Conservation (phyloP, 2,329 filamentous ascomycete species). For the Colletotrichum neosansevieriae region DNA sequence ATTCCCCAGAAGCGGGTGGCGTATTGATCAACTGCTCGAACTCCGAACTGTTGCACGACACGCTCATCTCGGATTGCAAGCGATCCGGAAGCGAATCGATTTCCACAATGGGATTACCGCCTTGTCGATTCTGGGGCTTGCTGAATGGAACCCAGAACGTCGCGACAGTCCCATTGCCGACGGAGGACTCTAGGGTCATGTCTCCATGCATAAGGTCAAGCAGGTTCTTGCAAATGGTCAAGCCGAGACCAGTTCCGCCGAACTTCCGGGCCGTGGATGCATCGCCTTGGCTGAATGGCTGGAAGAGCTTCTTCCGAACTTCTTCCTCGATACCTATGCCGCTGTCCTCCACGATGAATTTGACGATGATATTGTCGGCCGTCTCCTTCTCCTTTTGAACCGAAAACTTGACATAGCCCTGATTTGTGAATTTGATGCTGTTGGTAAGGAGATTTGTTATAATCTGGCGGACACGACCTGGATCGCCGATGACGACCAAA, state of each 20-base stretch:
- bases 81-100: conserved; percentile 76
- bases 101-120: conserved; percentile 63
- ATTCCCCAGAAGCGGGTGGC: conserved; percentile 49
- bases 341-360: conserved; percentile 80
- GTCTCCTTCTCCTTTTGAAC: conserved; percentile 74
- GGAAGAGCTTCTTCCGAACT: conserved; percentile 78
- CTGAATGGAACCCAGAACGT: conserved; percentile 83
- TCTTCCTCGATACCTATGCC: conserved; percentile 87
- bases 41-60: conserved; percentile 77
- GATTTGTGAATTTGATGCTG: conserved; percentile 79
- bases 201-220: conserved; percentile 82
- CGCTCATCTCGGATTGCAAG: conserved; percentile 71
- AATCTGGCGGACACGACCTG: conserved; percentile 85
- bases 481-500: conserved; percentile 87
- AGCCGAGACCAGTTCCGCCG: conserved; percentile 80
- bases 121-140: conserved; percentile 67
- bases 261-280: conserved; percentile 83
- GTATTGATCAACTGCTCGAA: conserved; percentile 62
- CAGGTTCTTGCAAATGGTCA: conserved; percentile 85
- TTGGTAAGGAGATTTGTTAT: conserved; percentile 84
- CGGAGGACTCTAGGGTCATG: conserved; percentile 76
- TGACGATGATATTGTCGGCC: conserved; percentile 73
- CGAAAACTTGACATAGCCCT: conserved; percentile 75
- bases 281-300: conserved; percentile 86
- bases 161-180: conserved; percentile 78